These are phyloP conservation scores for Didymella pomorum DNA, from an alignment of 2,329 filamentous ascomycete genomes.

Conservation along the genomic window DNA sequence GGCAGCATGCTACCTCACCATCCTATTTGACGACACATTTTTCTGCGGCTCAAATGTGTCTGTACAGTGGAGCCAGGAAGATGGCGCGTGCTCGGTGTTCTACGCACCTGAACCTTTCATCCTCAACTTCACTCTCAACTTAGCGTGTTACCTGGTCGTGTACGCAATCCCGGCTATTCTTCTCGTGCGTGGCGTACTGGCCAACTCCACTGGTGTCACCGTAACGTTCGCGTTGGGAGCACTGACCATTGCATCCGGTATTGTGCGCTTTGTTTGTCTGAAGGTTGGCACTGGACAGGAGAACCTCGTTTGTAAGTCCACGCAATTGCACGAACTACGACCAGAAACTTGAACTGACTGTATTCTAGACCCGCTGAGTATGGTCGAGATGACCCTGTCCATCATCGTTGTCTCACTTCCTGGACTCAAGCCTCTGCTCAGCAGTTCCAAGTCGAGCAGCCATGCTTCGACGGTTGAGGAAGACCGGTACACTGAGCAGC, in stretches of 20 bases:
- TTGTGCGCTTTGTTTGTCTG: slow-evolving; percentile 30
- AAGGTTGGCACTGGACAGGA: slow-evolving; percentile 34
- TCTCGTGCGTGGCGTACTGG: slow-evolving; percentile 22
- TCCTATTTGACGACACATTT: slow-evolving; percentile 35
- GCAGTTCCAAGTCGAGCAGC: background rate
- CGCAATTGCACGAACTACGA: background rate
- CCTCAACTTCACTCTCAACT: slow-evolving; percentile 35
- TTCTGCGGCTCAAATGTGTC: slow-evolving; percentile 32
- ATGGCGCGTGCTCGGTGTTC: slow-evolving; percentile 34
- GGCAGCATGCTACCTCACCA: slow-evolving; percentile 29
- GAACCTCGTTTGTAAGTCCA: slow-evolving; percentile 37
- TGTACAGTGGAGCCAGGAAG: slow-evolving; percentile 33
- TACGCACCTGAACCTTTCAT: slow-evolving; percentile 37
- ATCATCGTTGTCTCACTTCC: slow-evolving; percentile 35
- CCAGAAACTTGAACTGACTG: background rate
- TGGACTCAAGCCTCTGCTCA: slow-evolving; percentile 29
- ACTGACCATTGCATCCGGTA: slow-evolving; percentile 29
- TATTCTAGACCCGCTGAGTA: slow-evolving; percentile 27
- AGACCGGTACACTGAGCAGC: background rate
- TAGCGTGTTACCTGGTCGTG: slow-evolving; percentile 32
- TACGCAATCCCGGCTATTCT: slow-evolving; percentile 28
- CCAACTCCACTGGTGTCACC: slow-evolving; percentile 21
- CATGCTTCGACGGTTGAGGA: slow-evolving; percentile 3
- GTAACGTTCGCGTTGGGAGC: slow-evolving; percentile 30
- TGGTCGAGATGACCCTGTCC: slow-evolving; percentile 35